These are phyloP conservation scores for Cercospora janseana DNA, from an alignment of 2,329 filamentous ascomycete species.

Conservation along the genomic window DNA sequence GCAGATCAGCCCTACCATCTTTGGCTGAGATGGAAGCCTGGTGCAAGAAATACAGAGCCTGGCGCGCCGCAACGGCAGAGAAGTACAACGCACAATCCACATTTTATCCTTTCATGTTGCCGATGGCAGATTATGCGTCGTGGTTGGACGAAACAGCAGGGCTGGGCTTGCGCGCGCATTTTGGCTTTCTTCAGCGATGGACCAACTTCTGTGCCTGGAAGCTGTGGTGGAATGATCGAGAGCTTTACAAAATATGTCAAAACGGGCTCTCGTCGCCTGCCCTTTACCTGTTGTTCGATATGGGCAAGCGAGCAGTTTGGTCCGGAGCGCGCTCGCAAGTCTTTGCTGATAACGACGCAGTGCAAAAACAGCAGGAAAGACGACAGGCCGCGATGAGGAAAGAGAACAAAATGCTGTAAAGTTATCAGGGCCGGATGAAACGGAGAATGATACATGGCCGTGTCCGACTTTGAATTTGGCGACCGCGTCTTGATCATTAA, in stretches of 20 bases:
- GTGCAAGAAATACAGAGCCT: conserved; percentile 21
- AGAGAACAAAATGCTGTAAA: conserved; percentile 1
- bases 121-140: conserved; percentile 27
- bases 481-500: no score
- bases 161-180: conserved; percentile 33
- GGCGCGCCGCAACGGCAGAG: conserved; percentile 20
- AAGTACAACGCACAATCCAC: conserved; percentile 18
- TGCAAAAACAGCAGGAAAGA: conserved; percentile 4
- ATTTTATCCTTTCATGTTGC: conserved; percentile 29
- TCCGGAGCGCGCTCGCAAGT: conserved; percentile 34
- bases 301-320: conserved; percentile 37
- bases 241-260: conserved; percentile 37
- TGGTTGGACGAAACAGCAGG: conserved; percentile 40
- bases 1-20: conserved; percentile 27
- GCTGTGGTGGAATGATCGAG: conserved; percentile 38
- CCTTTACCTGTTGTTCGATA: conserved; percentile 40
- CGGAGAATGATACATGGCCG: no score
- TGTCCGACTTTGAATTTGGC: no score
- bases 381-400: not conserved
- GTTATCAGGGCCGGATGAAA: no score
- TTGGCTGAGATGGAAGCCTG: conserved; percentile 35
- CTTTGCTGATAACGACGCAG: conserved; percentile 12
- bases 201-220: conserved; percentile 35
- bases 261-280: conserved; percentile 38
- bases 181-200: conserved; percentile 32